Conservation (phyloP, 1,139 yeast genomes). For the Yamadazyma epiphylla region DNA sequence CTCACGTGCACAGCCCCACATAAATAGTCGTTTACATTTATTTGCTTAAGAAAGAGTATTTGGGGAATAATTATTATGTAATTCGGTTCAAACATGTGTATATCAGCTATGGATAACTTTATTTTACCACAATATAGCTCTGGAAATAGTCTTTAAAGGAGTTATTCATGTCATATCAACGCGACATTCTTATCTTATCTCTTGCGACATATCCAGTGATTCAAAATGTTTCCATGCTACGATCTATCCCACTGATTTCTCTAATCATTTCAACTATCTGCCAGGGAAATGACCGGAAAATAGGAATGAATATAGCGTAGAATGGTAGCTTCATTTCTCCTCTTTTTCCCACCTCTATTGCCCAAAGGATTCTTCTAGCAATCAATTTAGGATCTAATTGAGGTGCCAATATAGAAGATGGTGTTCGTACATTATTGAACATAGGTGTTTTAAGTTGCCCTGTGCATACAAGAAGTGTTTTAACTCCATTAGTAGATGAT, state of each 20-base stretch:
- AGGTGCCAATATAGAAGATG: conserved; percentile 75
- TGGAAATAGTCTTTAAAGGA: no score
- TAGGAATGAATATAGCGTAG: conserved; percentile 70
- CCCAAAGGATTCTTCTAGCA: conserved; percentile 54
- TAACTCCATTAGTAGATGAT: conserved; percentile 49
- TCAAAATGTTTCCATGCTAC: conserved; percentile 43
- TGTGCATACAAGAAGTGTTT: conserved; percentile 75
- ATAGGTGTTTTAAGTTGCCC: conserved; percentile 77
- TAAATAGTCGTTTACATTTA: no score
- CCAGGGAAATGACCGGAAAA: conserved; percentile 72
- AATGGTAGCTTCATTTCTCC: conserved; percentile 73
- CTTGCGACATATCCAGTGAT: no score
- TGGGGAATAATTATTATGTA: no score
- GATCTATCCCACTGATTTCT: conserved; percentile 59
- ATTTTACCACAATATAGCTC: no score
- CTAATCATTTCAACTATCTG: conserved; percentile 57
- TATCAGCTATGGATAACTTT: no score
- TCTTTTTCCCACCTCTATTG: conserved; percentile 56
- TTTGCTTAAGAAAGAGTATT: no score
- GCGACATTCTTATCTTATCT: no score
- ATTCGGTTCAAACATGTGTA: no score
- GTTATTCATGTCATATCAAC: not conserved
- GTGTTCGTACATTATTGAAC: conserved; percentile 71
- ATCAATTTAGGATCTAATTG: conserved; percentile 65
- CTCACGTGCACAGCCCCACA: no score